phyloP scores from a whole-genome alignment of 805 yeast genomes.

The Candida methanosorbosa region DNA sequence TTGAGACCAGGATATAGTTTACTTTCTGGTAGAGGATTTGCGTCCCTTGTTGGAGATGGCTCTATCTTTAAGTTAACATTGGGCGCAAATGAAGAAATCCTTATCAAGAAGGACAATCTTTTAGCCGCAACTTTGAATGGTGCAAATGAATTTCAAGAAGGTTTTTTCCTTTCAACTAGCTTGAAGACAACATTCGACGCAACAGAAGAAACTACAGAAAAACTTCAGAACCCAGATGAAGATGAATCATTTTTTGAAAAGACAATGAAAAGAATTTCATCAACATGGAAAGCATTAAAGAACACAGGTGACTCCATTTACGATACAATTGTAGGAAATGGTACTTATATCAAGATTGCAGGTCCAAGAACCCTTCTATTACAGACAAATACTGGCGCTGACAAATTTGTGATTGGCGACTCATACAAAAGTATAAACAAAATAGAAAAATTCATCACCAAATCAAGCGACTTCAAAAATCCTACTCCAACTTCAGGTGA shows the following conservation, averaged over 20 bases:
- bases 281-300: neutral
- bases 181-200: neutral
- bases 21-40: constrained; percentile 49
- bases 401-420: constrained; percentile 10
- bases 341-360: constrained; percentile 36
- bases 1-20: constrained; percentile 34
- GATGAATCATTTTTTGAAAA: constrained; percentile 2
- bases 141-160: constrained; percentile 28
- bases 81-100: constrained; percentile 35
- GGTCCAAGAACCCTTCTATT: constrained; percentile 48
- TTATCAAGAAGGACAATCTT: constrained; percentile 36
- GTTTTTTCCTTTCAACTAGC: constrained; percentile 7
- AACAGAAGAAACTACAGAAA: constrained; percentile 3
- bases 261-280: neutral
- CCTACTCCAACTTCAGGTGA: no score
- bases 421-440: constrained; percentile 3
- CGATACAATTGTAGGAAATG: constrained; percentile 24
- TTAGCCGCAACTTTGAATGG: constrained; percentile 46
- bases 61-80: constrained; percentile 40
- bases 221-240: constrained; percentile 8
- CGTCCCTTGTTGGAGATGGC: constrained; percentile 47
- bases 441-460: constrained; percentile 15
- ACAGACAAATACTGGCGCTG: constrained; percentile 32
- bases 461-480: constrained; percentile 8
- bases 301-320: constrained; percentile 2